Conservation (phyloP, 129 eudicot genomes). For the Arctium minus region DNA sequence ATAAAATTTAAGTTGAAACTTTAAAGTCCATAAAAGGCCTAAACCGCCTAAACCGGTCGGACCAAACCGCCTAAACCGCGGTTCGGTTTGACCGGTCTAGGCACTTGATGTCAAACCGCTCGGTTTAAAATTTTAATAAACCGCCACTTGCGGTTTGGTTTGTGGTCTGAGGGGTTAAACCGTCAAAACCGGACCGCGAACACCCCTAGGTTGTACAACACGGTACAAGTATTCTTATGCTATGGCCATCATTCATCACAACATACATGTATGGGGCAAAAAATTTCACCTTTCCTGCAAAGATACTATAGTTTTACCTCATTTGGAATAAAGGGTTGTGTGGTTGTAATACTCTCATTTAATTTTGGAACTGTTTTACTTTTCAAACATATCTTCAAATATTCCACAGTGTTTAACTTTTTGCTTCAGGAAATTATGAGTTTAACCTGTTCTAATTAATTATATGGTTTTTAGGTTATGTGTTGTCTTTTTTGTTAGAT, state of each 20-base stretch:
- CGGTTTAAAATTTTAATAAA: too few relatives aligned
- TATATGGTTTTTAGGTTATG: neutral
- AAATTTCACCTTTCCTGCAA: conserved; percentile 20
- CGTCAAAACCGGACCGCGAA: too few relatives aligned
- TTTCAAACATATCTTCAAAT: conserved; percentile 12
- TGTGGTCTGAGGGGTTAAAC: too few relatives aligned
- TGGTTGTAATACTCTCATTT: conserved; percentile 17
- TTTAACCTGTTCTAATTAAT: neutral
- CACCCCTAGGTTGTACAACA: conserved; percentile 24
- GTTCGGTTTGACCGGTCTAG: too few relatives aligned
- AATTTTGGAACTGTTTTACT: conserved; percentile 7
- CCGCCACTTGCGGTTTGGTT: too few relatives aligned
- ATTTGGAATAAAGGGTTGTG: conserved; percentile 27
- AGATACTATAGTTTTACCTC: conserved; percentile 39
- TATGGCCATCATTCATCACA: conserved; percentile 18
- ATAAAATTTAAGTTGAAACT: too few relatives aligned
- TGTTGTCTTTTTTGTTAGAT: neutral
- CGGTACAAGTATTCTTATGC: conserved; percentile 29
- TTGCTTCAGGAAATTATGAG: neutral
- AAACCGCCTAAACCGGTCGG: too few relatives aligned
- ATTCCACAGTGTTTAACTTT: neutral
- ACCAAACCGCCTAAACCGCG: too few relatives aligned
- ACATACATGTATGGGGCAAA: conserved; percentile 16
- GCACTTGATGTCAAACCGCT: too few relatives aligned
- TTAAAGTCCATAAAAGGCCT: too few relatives aligned